Conservation (phyloP, 2,329 filamentous ascomycete genomes). For the Aspergillus neotritici region DNA sequence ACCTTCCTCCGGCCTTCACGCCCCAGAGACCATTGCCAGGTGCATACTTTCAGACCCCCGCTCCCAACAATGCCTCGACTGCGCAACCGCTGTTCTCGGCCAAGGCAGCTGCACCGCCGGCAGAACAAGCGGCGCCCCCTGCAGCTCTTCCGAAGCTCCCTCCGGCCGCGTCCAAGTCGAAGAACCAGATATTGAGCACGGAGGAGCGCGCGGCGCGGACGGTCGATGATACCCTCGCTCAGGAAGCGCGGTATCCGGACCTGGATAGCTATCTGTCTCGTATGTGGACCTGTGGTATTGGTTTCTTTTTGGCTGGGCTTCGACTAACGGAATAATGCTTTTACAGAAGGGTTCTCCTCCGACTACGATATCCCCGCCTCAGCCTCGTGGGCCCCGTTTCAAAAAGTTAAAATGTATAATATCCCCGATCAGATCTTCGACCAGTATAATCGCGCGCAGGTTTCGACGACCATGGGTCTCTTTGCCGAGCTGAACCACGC, state of each 20-base stretch:
- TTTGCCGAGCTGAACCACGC: conserved; percentile 94
- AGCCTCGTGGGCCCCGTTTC: conserved; percentile 78
- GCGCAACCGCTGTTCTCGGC: conserved; percentile 29
- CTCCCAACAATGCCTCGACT: conserved; percentile 33
- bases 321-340: conserved; percentile 7
- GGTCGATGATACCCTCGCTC: conserved; percentile 70
- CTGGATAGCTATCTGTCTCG: conserved; percentile 84
- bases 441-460: conserved; percentile 80
- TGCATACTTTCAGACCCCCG: conserved; percentile 38
- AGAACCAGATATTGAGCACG: conserved; percentile 55
- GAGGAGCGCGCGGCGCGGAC: conserved; percentile 75
- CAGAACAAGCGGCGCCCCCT: conserved; percentile 25
- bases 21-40: conserved; percentile 38
- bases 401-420: conserved; percentile 77
- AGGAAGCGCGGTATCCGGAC: conserved; percentile 78
- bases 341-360: conserved; percentile 75
- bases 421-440: conserved; percentile 90
- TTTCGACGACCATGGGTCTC: conserved; percentile 88
- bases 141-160: conserved; percentile 30
- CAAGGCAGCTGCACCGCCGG: conserved; percentile 22
- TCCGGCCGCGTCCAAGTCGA: conserved; percentile 37
- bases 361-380: conserved; percentile 75
- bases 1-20: conserved; percentile 31
- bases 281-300: conserved; percentile 47
- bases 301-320: conserved; percentile 24